Evolutionary conservation across 805 yeast genomes (phyloP), one percentile per base, ranked within the genome.

Genomic region (Spathaspora boniae): DNA sequence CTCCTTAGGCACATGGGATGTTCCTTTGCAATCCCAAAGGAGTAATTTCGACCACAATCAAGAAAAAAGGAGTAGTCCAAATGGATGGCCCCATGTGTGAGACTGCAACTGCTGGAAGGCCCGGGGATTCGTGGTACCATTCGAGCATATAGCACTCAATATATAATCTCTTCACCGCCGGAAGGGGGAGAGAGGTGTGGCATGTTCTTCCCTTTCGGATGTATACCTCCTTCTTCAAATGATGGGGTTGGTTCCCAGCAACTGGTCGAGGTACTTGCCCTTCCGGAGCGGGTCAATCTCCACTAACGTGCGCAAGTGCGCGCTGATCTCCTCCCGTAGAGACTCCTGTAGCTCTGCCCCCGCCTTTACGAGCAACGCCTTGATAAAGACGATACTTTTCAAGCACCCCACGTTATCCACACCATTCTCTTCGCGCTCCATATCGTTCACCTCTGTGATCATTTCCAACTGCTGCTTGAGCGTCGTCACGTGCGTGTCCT

Each of bases 331-430:
- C 1, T 55, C 51, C 1, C 52, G 48, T 9, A 58, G 40, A 6
- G 15, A 12, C 15, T 25, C 8, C 9, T 27, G 32, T 5, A 36
- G 27, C 1, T 31, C 28, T 18, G n/a, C n/a, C n/a, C n/a, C n/a
- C 26, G 50, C 26, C 32, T 37, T 23, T 35, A 36, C 45, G 37
- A 40, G 53, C 44, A 44, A 54, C 38, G 50, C 52, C 50, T 73
- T 67, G 26, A 78, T 60, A 17, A 70, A 67, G 21, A 82, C 56
- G 15, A 78, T 62, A 9, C 75, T 65, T 47, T 85, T 82, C 41
- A 86, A 57, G 50, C 96, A 88, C 91, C 95, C 83, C 31, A 69
- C 70, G 50, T 82, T 80, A 39, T 80, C 86, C 9, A 50, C 46
- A 2, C 41, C 37, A 37, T 62, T 69, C 48, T 86, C 88, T 5